Conservation (phyloP, 495 filamentous ascomycete genomes). For the Aspergillus bridgeri region DNA sequence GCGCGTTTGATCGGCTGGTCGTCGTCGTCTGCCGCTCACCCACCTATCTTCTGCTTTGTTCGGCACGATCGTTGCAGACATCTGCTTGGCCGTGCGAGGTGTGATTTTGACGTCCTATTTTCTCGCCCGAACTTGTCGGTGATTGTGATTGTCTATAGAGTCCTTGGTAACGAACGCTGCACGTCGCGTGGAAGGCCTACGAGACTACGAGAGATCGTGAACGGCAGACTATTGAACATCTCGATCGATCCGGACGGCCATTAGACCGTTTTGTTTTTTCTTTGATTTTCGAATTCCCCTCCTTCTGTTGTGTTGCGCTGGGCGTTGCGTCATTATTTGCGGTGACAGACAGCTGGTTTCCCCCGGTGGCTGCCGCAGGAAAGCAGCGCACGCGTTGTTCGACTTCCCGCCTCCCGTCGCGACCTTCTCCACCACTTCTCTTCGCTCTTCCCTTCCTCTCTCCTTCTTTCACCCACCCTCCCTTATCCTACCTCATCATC, state of each 20-base stretch:
- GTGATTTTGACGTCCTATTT: too few relatives aligned
- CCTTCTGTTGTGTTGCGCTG: slow-evolving; percentile 10
- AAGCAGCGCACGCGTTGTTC: slow-evolving; percentile 38
- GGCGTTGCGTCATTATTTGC: slow-evolving; percentile 30
- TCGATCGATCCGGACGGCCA: too few relatives aligned
- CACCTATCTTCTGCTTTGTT: too few relatives aligned
- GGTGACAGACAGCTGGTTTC: slow-evolving; percentile 14
- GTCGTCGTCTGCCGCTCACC: too few relatives aligned
- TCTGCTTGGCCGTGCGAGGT: too few relatives aligned
- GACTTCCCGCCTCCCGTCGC: slow-evolving; percentile 40
- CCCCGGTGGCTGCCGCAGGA: slow-evolving; percentile 20
- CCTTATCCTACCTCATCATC: slow-evolving; percentile 19
- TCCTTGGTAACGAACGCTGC: neutral
- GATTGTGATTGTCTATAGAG: too few relatives aligned
- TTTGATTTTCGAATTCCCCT: neutral
- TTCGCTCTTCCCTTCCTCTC: slow-evolving; percentile 20
- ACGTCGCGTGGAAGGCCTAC: neutral
- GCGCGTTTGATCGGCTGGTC: too few relatives aligned
- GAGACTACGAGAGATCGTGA: neutral
- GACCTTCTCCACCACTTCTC: slow-evolving; percentile 41
- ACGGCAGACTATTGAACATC: neutral
- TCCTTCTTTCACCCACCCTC: slow-evolving; percentile 23
- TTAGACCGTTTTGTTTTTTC: too few relatives aligned
- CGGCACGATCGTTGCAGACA: too few relatives aligned
- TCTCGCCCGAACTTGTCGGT: too few relatives aligned